phyloP scores from a whole-genome alignment of 352 stramenopile species.

The Globisporangium middletonii region DNA sequence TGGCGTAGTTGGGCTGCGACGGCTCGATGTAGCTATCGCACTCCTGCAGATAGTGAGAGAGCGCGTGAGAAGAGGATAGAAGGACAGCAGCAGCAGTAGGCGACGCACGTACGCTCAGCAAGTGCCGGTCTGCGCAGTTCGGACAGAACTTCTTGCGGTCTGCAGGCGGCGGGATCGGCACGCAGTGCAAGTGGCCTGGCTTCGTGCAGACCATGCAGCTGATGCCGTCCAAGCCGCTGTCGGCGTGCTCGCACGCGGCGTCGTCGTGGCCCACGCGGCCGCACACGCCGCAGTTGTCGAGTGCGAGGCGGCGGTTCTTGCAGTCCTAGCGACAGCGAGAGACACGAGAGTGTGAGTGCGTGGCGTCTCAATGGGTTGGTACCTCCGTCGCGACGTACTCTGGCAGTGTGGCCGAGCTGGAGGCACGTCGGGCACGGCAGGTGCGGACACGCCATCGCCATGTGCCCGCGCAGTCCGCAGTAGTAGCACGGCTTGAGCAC shows the following conservation, averaged over 20 bases:
- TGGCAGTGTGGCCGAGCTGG: conserved; percentile 59
- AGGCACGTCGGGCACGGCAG: conserved; percentile 62
- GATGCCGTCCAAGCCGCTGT: conserved; percentile 19
- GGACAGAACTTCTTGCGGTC: conserved; percentile 70
- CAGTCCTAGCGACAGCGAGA: conserved; percentile 32
- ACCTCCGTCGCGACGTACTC: conserved; percentile 18
- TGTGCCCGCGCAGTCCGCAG: conserved; percentile 67
- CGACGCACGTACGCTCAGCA: conserved; percentile 22
- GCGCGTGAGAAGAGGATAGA: no score
- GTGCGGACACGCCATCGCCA: conserved; percentile 58
- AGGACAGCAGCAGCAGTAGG: neutral
- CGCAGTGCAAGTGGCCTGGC: conserved; percentile 62
- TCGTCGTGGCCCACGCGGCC: conserved; percentile 47
- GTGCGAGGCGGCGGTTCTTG: conserved; percentile 34
- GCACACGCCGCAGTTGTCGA: conserved; percentile 44
- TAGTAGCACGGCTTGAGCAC: conserved; percentile 74
- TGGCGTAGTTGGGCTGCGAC: conserved; percentile 33
- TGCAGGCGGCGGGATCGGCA: conserved; percentile 52
- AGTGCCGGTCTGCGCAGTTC: conserved; percentile 55
- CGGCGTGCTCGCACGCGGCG: conserved; percentile 32
- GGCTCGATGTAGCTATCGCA: conserved; percentile 47
- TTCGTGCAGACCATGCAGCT: conserved; percentile 75
- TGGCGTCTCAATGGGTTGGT: neutral
- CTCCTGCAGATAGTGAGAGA: conserved; percentile 6
- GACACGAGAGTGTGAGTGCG: neutral